Evolutionary conservation across 179 eudicot genomes (phyloP), one percentile per base, ranked within the genome.

Genomic region (Pouteria campechiana): DNA sequence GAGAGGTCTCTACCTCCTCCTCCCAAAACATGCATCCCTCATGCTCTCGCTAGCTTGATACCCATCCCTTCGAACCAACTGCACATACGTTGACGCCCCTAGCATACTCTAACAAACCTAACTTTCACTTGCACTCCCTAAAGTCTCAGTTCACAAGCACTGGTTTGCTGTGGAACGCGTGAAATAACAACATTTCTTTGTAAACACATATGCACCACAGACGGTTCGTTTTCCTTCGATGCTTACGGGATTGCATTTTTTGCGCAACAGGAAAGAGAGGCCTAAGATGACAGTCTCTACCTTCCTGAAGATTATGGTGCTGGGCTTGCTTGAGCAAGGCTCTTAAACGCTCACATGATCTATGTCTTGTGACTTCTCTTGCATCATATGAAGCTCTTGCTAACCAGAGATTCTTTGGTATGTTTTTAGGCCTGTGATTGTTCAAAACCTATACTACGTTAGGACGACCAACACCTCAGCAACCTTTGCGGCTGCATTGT

Each of bases 391-490:
- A 4, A 4, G 3, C 1, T 2, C 19, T 34, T 22, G n/a, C 15
- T 30, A 11, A 18, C 31, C 14, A 5, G 13, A 42, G 8, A 42
- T 30, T 16, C 2, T 24, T n/a, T n/a, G n/a, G n/a, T n/a, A n/a
- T 6, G 7, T 7, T 23, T 25, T 40, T 54, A 86, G 95, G 78
- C 97, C 97, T 12, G 95, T 89, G 9, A 78, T 89, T 25, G 93
- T 78, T 32, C 88, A 81, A 52, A 89, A 81, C 65, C 62, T 81
- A 14, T 81, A 71, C 37, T 73, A 39, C 45, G 12, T 76, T 58
- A 93, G 93, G 58, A 64, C 81, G 89, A 85, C 76, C 50, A 50
- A 67, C 67, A 89, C 95, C 1, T 70, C 93, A 7, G 95, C 97
- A 29, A 81, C 97, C 7, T 81, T 89, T 59, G 89, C 89, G 23